Evolutionary conservation across 2,329 filamentous ascomycete genomes (phyloP).

Genomic region (Trichoderma sp.): DNA sequence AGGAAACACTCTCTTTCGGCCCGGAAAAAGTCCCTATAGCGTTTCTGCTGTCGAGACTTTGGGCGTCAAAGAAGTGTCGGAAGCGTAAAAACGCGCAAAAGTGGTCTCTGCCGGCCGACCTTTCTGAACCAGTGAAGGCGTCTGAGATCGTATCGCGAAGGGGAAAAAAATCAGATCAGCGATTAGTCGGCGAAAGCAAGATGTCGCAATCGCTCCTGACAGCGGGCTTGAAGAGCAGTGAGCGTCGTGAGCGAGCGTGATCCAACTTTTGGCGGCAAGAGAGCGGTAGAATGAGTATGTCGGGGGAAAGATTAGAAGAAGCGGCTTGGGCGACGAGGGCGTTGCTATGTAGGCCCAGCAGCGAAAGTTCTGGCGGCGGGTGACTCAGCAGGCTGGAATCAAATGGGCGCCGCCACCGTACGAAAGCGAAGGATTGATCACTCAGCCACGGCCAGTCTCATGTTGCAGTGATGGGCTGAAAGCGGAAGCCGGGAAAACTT

Average conservation of each 20-base stretch:
- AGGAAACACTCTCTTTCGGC: slow-evolving; percentile 4
- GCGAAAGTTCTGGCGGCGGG: slow-evolving; percentile 8
- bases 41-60: neutral
- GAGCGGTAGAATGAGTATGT: slow-evolving; percentile 35
- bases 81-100: slow-evolving; percentile 1
- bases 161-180: slow-evolving; percentile 38
- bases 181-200: slow-evolving; percentile 42
- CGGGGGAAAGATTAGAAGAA: slow-evolving; percentile 27
- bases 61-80: neutral
- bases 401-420: neutral
- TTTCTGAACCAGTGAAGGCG: slow-evolving; percentile 64
- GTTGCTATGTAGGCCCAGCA: slow-evolving; percentile 9
- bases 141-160: slow-evolving; percentile 45
- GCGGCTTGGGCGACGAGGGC: slow-evolving; percentile 13
- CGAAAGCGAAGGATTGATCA: neutral
- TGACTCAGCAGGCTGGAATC: slow-evolving; percentile 13
- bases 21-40: neutral
- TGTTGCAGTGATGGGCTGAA: neutral
- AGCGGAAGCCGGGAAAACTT: neutral
- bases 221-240: slow-evolving; percentile 27
- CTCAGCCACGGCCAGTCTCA: neutral
- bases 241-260: slow-evolving; percentile 32
- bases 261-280: slow-evolving; percentile 42
- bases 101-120: slow-evolving; percentile 38
- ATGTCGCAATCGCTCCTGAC: slow-evolving; percentile 33